Percentiles rank a stretch among this genome's conserved stretches.
phyloP scores from a whole-genome alignment of 176 grass and related monocot genomes.

The Guadua angustifolia region DNA sequence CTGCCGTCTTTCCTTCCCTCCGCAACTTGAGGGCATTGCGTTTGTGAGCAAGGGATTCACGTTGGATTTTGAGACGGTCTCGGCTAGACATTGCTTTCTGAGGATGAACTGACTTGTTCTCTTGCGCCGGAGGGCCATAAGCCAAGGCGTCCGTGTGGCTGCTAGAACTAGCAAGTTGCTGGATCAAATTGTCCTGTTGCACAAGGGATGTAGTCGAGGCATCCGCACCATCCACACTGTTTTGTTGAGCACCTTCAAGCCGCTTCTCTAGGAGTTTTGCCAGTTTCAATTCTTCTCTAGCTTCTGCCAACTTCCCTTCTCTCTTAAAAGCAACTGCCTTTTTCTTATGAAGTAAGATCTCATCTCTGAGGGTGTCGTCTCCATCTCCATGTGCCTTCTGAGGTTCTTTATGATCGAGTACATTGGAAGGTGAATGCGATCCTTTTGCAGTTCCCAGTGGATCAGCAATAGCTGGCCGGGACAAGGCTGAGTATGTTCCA shows the following conservation, averaged over 20 bases:
- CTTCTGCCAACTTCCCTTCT: slow-evolving; percentile 86
- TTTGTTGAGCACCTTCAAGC: background rate
- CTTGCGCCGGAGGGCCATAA: slow-evolving; percentile 40
- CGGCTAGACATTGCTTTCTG: slow-evolving; percentile 72
- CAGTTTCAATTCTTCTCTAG: slow-evolving; percentile 80
- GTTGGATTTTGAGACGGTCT: slow-evolving; percentile 85
- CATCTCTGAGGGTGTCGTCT: slow-evolving; percentile 58
- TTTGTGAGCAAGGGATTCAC: slow-evolving; percentile 85
- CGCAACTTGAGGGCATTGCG: slow-evolving; percentile 89
- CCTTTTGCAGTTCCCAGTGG: slow-evolving; percentile 34
- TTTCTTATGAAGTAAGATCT: slow-evolving; percentile 82
- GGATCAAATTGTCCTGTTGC: slow-evolving; percentile 43
- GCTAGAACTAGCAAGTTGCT: slow-evolving; percentile 31
- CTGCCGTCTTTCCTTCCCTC: slow-evolving; percentile 79
- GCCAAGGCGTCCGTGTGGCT: background rate
- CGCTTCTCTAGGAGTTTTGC: slow-evolving; percentile 67
- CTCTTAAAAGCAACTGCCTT: slow-evolving; percentile 84
- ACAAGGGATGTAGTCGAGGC: background rate
- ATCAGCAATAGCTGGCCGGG: slow-evolving; percentile 31
- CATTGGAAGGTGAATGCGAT: slow-evolving; percentile 37
- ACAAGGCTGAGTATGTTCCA: background rate
- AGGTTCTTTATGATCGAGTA: slow-evolving; percentile 44
- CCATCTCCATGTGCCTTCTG: slow-evolving; percentile 49
- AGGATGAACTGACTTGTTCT: slow-evolving; percentile 47
- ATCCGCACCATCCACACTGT: background rate